Evolutionary conservation across 768 basidiomycete species (phyloP).

Genomic region (Gloeopeniophorella convolvens): DNA sequence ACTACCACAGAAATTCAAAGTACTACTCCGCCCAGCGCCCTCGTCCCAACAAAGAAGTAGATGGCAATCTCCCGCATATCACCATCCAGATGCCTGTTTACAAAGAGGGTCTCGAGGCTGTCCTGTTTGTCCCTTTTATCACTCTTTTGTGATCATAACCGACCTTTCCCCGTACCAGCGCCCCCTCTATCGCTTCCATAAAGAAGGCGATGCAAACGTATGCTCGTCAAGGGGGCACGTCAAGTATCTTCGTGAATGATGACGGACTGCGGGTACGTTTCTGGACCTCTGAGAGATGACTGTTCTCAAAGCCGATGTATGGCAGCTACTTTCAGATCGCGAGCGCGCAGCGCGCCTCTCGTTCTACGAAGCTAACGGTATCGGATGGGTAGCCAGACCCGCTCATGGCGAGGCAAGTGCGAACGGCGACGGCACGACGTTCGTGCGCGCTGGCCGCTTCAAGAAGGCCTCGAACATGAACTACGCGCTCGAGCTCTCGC

Average conservation of each 20-base stretch:
- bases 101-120: conserved; percentile 46
- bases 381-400: conserved; percentile 57
- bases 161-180: conserved; percentile 20
- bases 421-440: conserved; percentile 34
- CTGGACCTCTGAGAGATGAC: not conserved
- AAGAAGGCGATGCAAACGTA: conserved; percentile 59
- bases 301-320: not conserved
- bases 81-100: conserved; percentile 55
- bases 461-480: conserved; percentile 50
- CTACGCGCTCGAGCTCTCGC: conserved; percentile 32
- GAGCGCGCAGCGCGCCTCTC: conserved; percentile 42
- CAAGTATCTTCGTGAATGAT: conserved; percentile 53
- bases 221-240: conserved; percentile 58
- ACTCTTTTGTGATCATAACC: not conserved
- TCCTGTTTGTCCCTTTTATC: conserved; percentile 34
- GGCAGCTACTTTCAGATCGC: conserved; percentile 32
- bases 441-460: conserved; percentile 42
- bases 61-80: conserved; percentile 40
- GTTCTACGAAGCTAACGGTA: conserved; percentile 51
- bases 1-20: conserved; percentile 44
- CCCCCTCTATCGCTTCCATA: conserved; percentile 46
- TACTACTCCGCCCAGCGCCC: conserved; percentile 46
- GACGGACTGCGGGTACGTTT: conserved; percentile 46
- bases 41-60: conserved; percentile 37
- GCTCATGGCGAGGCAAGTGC: conserved; percentile 35